phyloP scores from a whole-genome alignment of 495 filamentous ascomycete species.

The Viridothelium virens region DNA sequence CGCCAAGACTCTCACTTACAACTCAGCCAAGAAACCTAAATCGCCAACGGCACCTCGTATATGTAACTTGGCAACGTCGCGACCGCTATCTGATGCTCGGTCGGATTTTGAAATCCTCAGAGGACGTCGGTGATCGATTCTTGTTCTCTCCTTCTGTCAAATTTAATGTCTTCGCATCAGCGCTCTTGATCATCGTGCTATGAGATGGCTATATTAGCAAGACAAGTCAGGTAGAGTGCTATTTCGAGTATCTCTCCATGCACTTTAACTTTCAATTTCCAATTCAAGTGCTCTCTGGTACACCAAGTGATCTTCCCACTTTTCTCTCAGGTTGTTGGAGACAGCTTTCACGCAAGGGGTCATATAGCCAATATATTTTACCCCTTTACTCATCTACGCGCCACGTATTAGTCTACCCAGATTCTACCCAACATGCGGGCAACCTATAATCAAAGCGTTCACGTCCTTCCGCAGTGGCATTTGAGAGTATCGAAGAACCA shows the following conservation, averaged over 20 bases:
- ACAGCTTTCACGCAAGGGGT: neutral
- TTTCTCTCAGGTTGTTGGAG: neutral
- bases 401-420: neutral
- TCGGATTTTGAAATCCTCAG: neutral
- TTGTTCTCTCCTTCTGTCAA: no score
- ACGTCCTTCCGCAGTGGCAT: no score
- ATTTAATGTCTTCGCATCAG: no score
- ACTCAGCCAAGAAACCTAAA: neutral
- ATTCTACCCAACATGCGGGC: no score
- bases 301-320: no score
- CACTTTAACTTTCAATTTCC: neutral
- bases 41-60: neutral
- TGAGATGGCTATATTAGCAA: no score
- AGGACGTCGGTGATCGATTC: neutral
- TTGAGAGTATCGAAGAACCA: no score
- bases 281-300: neutral
- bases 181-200: no score
- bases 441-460: no score
- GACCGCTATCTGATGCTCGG: neutral
- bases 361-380: neutral
- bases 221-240: neutral
- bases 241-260: neutral
- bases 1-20: no score
- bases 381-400: neutral
- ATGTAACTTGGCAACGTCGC: neutral